Base-by-base conservation (phyloP, 2,329 filamentous ascomycete genomes). In the Fragosphaeria purpurea region DNA sequence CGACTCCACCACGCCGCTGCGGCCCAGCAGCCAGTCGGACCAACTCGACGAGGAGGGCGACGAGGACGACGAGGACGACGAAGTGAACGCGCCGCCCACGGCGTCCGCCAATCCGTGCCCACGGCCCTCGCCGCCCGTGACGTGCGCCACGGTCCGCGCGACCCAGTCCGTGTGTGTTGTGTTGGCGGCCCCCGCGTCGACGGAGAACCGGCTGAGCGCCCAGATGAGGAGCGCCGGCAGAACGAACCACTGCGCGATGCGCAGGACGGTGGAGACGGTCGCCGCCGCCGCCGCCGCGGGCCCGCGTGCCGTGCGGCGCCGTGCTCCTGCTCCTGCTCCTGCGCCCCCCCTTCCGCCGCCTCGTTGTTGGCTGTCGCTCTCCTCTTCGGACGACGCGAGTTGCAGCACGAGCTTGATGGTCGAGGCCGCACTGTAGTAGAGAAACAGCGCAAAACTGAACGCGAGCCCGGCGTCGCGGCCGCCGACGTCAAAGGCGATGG, bases 401-500 rank as follows among this genome's bases (percentile, higher is more conserved):
- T 47, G 52, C 38, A 55, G 49, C 82, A 75, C 56, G 54, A 96
- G 76, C 63, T 86, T 87, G 57, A 93, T 73, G 56, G 80, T 72
- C 51, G 89, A 95, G 70, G 93, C 89, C 66, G 88, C 69, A 65
- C 95, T 85, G 73, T 97, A 97, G 75, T 94, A 97, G 61, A 79
- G 75, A 59, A 91, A 90, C 50, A 97, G 80, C 45, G 86, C 82
- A 49, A 97, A 79, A 64, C 89, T 96, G 73, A 94, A 97, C 56
- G 89, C 91, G 63, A 98, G 77, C 53, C 93, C 93, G 63, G 89
- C 95, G 61, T 93, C 90, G 62, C 88, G 84, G 55, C 93, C 93
- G 65, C 93, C 93, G 62, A 97, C 91, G 79, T 98, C 93, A 73
- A 97, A 97, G 62, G 91, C 88, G 65, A 98, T 83, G 55, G 93